Evolutionary conservation across 257 asterid species (phyloP).

Genomic region (Solanum acaule): DNA sequence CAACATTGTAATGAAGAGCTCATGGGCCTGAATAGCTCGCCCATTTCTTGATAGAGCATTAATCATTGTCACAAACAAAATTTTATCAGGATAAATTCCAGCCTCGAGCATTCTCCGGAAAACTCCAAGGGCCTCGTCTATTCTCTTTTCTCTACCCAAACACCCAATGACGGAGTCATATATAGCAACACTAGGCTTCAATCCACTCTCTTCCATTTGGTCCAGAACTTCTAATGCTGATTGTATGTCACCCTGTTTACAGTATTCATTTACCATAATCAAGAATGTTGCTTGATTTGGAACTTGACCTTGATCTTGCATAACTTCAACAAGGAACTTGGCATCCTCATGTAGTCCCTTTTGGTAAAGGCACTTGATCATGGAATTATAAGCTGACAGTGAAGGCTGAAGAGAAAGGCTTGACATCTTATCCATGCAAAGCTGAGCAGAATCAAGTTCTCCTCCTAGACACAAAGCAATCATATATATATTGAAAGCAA

Average conservation of each 20-base stretch:
- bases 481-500: conserved; percentile 43
- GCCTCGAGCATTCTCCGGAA: conserved; percentile 38
- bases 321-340: conserved; percentile 28
- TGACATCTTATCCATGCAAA: conserved; percentile 39
- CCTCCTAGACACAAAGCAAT: conserved; percentile 44
- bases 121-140: conserved; percentile 29
- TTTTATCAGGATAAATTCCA: conserved; percentile 40
- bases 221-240: conserved; percentile 37
- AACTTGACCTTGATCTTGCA: conserved; percentile 37
- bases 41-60: conserved; percentile 51
- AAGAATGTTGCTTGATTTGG: conserved; percentile 34
- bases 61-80: conserved; percentile 42
- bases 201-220: conserved; percentile 33
- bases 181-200: conserved; percentile 33
- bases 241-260: conserved; percentile 29
- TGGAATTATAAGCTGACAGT: conserved; percentile 44
- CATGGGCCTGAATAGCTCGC: conserved; percentile 25
- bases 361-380: conserved; percentile 37
- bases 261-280: conserved; percentile 27
- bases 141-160: conserved; percentile 33
- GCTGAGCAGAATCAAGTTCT: conserved; percentile 28
- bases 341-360: conserved; percentile 35
- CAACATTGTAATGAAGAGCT: conserved; percentile 35
- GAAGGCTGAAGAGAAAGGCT: conserved; percentile 25
- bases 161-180: conserved; percentile 39